Evolutionary conservation across 768 basidiomycete genomes (phyloP), one percentile per base, ranked within the genome.

Genomic region (Cystobasidium ongulense): DNA sequence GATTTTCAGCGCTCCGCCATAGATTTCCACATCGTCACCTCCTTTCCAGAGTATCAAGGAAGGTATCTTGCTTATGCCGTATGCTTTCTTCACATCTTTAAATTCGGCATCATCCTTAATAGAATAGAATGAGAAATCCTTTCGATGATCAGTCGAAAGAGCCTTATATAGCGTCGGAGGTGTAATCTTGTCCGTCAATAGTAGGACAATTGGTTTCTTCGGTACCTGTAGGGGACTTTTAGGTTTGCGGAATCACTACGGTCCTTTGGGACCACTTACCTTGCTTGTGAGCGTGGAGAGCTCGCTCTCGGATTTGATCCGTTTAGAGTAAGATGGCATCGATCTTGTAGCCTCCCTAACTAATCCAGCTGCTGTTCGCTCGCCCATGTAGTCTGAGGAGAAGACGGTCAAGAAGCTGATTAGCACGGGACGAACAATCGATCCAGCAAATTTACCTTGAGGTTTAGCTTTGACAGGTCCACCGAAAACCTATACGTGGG

Each of bases 151-250:
- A 52, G 76, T 76, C 41, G 78, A 79, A 36, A 79, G 78, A 27
- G 77, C 78, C 41, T 79, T 79, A 72, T 77, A 79, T 0, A 79
- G 75, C 3, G 78, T 74, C 4, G 78, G 77, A 33, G 77, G 74
- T 5, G 68, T 74, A 17, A 65, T 67, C 1, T 78, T 76, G 13
- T 78, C 78, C 27, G 78, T 79, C 61, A 79, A 72, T 10, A 79
- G 65, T 36, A 79, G 68, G 2, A 77, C 73, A 59, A 78, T 41
- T n/a, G 78, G 78, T 63, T 77, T 77, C 46, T 61, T 41, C 0
- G 54, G n/a, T 10, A 75, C 72, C 77, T 78, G 70, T 1, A 1
- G 8, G 21, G 18, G 25, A 41, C 23, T 5, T 23, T 39, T 1
- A 59, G n/a, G 13, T 27, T 53, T 18, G 4, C 64, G 70, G 25